A percentile compares a stretch with the other conserved stretches of the same genome.
Evolutionary conservation across 257 asterid genomes (phyloP).

Genomic region (Capsicum chinense): DNA sequence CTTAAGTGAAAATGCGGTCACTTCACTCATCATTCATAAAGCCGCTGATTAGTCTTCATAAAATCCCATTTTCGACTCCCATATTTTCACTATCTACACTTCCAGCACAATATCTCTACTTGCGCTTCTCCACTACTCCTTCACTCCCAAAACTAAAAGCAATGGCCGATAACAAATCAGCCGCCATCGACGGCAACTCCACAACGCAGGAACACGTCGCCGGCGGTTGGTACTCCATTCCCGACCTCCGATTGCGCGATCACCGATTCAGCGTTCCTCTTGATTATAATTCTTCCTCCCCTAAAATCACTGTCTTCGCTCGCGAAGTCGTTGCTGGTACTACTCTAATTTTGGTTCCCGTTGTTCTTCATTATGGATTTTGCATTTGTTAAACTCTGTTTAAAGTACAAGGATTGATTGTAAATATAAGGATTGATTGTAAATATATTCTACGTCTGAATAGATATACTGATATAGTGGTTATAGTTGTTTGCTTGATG

Average conservation of each 20-base stretch:
- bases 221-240: constrained; percentile 79
- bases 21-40: constrained; percentile 42
- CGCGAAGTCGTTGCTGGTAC: constrained; percentile 89
- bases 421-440: background rate
- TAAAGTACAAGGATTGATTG: background rate
- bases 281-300: constrained; percentile 49
- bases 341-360: background rate
- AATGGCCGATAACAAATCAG: constrained; percentile 38
- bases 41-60: constrained; percentile 50
- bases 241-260: constrained; percentile 89
- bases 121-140: constrained; percentile 39
- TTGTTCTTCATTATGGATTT: constrained; percentile 1
- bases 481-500: background rate
- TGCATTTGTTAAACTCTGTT: constrained; percentile 4
- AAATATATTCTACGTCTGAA: background rate
- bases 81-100: constrained; percentile 29
- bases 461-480: background rate
- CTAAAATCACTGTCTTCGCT: constrained; percentile 72
- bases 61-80: constrained; percentile 29
- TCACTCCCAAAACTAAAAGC: constrained; percentile 44
- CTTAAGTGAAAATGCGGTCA: constrained; percentile 37
- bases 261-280: constrained; percentile 87
- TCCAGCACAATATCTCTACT: constrained; percentile 24
- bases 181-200: constrained; percentile 27
- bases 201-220: constrained; percentile 41